Evolutionary conservation across 2,329 filamentous ascomycete genomes (phyloP), one percentile per base, ranked within the genome.

Genomic region (Basipetospora chlamydospora): DNA sequence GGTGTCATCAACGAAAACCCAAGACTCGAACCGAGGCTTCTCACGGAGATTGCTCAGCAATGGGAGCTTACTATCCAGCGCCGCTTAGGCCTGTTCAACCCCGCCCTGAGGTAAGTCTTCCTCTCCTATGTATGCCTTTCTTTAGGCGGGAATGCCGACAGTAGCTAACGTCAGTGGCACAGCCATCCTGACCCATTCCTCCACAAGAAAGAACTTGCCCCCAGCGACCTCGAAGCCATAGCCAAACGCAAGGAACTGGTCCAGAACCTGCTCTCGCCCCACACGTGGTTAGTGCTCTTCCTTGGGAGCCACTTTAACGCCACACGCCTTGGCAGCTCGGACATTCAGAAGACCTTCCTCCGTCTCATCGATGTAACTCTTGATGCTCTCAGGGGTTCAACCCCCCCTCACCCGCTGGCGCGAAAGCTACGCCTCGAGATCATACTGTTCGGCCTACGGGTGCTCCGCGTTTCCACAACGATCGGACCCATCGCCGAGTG

Each of bases 1-100:
- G 90, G 90, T 18, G 83, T 96, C 11, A 92, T 96, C 49, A 90
- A 96, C 48, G 90, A 98, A 54, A 96, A 94, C 49, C 83, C 87
- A 3, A 72, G 73, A 39, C 78, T 95, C 57, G 86, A 94, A 55
- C 73, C 88, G 7, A 77, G 86, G 42, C 75, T 99, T 39, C 60
- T 98, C 22, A 77, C 77, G 36, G 85, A 93, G 52, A 83, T 96
- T 47, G 80, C 81, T 8, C 80, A 90, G 50, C 82, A 88, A 43
- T 98, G 88, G 84, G 88, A 96, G 55, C 66, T 70, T 39, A 90
- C 81, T 4, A 77, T 95, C 31, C 71, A 82, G 40, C 77, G 73
- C 46, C 75, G 73, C 43, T 70, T 80, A 36, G 90, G 90, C 9
- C 67, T 96, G 16, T 98, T 98, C 59, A 83, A 78, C 51, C 64